Percentiles rank a stretch among this genome's conserved stretches.
Conservation (phyloP, 257 asterid genomes). For the Prunella vulgaris region DNA sequence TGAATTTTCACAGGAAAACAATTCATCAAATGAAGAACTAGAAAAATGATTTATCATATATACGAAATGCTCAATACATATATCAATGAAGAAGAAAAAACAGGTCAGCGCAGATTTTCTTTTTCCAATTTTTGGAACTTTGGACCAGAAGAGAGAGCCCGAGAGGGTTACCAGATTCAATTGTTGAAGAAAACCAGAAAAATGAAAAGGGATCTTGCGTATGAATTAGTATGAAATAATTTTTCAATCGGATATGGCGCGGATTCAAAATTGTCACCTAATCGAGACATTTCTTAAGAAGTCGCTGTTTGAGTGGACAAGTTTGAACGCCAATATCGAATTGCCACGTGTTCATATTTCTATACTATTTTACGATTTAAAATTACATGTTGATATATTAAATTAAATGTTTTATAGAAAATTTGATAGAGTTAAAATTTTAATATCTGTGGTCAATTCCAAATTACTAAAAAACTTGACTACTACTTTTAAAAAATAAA, state of each 20-base stretch:
- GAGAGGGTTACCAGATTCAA: background rate
- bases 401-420: no score
- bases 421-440: no score
- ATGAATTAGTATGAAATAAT: background rate
- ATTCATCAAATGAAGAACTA: background rate
- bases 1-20: background rate
- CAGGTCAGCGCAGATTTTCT: background rate
- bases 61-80: background rate
- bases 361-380: no score
- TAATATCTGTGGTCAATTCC: no score
- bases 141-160: constrained; percentile 18
- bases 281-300: background rate
- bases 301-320: background rate
- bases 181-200: background rate
- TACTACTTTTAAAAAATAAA: no score
- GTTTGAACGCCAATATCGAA: background rate
- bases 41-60: background rate
- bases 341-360: constrained; percentile 1
- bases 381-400: no score
- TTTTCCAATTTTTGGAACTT: background rate
- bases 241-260: background rate
- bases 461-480: no score
- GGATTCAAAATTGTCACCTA: constrained; percentile 17
- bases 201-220: background rate
- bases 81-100: background rate